These are phyloP conservation scores for Cucurbita moschata DNA, from an alignment of 306 rosid species.

Conservation along the genomic window DNA sequence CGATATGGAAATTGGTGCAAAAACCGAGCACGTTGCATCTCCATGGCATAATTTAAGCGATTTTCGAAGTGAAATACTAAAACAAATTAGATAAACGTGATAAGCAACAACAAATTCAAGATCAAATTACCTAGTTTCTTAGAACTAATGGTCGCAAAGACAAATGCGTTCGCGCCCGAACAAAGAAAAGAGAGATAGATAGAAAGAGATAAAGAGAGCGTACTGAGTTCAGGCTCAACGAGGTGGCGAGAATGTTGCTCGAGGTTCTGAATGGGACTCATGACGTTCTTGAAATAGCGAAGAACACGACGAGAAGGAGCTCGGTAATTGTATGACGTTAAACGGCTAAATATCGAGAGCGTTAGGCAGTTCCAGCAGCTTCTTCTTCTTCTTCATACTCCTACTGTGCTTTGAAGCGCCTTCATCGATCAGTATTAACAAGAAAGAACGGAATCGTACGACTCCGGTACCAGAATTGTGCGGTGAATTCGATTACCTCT, in stretches of 20 bases:
- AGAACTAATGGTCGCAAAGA: background rate
- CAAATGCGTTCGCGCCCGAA: background rate
- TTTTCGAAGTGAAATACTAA: background rate
- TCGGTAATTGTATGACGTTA: background rate
- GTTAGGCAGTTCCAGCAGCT: background rate
- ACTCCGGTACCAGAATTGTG: background rate
- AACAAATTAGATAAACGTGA: background rate
- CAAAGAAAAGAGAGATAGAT: background rate
- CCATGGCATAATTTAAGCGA: background rate
- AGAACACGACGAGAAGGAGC: background rate
- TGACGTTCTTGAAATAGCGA: constrained; percentile 12
- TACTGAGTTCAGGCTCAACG: constrained; percentile 64
- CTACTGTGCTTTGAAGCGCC: background rate
- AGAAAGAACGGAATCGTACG: background rate
- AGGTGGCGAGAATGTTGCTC: constrained; percentile 81
- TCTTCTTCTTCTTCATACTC: constrained; percentile 5
- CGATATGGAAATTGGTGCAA: background rate
- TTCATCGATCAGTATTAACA: background rate
- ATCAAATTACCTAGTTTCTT: background rate
- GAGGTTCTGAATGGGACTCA: constrained; percentile 96
- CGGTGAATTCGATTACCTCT: background rate
- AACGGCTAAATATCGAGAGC: background rate
- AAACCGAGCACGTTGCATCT: background rate
- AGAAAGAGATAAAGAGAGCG: constrained; percentile 6
- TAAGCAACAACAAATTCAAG: background rate